Evolutionary conservation across 805 yeast genomes (phyloP), one percentile per base, ranked within the genome.

Genomic region (Hanseniaspora guilliermondii): DNA sequence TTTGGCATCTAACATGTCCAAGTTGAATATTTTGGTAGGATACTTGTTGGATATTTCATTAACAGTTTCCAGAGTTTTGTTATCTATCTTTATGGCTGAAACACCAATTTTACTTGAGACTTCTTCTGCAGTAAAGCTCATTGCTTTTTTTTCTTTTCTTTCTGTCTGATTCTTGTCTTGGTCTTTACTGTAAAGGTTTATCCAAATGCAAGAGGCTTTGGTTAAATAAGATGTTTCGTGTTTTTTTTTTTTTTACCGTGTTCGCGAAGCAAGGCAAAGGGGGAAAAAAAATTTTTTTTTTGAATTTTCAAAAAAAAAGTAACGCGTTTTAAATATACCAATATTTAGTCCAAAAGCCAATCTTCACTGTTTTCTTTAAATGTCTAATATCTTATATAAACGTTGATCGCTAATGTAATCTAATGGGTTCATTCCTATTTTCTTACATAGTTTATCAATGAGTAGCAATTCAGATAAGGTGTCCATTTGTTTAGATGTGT

Each of bases 101-200:
- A 52, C 38, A 9, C 55, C 55, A 9, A 52, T 44, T 36, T 40
- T 52, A 6, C 45, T 47, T 9, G 55, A 39, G 8, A 52, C 37
- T 37, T 52, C 45, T 16, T 52, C 55, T 19, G 21, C 30, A 6
- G 49, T 44, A n/a, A 27, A 52, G 21, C 37, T 9, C 55, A 52
- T 52, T 25, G n/a, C n/a, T n/a, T n/a, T n/a, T n/a, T n/a, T n/a
- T n/a, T n/a, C n/a, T n/a, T n/a, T n/a, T n/a, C n/a, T n/a, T n/a
- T n/a, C n/a, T 14, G 2, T 22, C 1, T 12, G 14, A 35, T 35
- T n/a, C 3, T 11, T 6, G 33, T 30, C 9, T 9, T 30, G 33
- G 33, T 11, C 12, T 30, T 3, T 9, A 2, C 12, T 11, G 33
- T 9, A 30, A 7, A 30, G 3, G 33, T 11, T 30, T 30, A 1